Conservation (phyloP, 2,329 filamentous ascomycete species). For the Fusarium palustre region DNA sequence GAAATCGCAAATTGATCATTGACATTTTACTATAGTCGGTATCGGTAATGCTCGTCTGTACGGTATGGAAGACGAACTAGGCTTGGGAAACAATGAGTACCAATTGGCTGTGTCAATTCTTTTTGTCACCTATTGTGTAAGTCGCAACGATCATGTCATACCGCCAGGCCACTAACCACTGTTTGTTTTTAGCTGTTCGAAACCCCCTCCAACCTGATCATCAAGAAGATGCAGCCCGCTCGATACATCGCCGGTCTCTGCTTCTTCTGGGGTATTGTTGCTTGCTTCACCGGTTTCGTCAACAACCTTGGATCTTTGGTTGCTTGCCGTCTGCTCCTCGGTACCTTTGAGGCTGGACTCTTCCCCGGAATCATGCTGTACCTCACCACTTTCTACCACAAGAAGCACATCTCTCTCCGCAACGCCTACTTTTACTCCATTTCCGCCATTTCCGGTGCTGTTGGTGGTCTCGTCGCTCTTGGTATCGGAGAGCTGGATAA, state of each 20-base stretch:
- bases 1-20: fast-evolving
- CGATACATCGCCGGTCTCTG: conserved; percentile 62
- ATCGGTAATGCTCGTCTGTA: conserved; percentile 72
- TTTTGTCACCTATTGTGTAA: conserved; percentile 57
- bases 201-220: conserved; percentile 56
- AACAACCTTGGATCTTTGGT: conserved; percentile 60
- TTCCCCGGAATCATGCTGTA: conserved; percentile 63
- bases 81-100: conserved; percentile 66
- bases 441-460: conserved; percentile 71
- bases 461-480: conserved; percentile 73
- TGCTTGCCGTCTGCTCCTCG: conserved; percentile 54
- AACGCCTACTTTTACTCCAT: conserved; percentile 72
- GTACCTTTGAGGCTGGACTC: conserved; percentile 61
- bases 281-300: conserved; percentile 58
- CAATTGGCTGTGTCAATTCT: conserved; percentile 63
- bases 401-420: conserved; percentile 69
- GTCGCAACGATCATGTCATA: not conserved
- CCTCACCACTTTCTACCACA: conserved; percentile 73
- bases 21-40: conserved; percentile 63
- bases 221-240: conserved; percentile 55
- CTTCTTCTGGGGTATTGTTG: conserved; percentile 59
- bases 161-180: not conserved
- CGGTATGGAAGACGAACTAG: conserved; percentile 64
- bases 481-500: conserved; percentile 58
- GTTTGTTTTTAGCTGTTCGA: conserved; percentile 48